Conservation (phyloP, 106 monocot genomes). For the Dendrobium catenatum region DNA sequence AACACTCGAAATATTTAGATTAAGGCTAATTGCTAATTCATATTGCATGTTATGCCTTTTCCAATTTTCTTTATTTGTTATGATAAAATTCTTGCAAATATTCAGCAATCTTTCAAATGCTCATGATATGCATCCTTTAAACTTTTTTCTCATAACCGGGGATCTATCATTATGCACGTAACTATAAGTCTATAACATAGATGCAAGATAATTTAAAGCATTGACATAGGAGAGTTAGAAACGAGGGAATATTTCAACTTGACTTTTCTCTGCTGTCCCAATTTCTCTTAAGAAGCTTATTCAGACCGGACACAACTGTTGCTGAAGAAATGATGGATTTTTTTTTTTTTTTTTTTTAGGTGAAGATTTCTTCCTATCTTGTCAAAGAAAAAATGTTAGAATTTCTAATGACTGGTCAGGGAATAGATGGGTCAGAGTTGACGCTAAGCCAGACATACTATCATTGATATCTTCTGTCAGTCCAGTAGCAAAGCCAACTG, state of each 20-base stretch:
- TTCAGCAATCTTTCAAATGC: too few relatives aligned
- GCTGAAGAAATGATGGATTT: neutral
- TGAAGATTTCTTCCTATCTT: constrained; percentile 52
- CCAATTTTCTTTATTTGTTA: too few relatives aligned
- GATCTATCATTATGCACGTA: neutral
- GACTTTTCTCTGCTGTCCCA: neutral
- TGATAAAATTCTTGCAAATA: too few relatives aligned
- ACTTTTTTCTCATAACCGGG: neutral
- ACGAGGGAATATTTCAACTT: neutral
- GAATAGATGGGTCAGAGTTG: constrained; percentile 55
- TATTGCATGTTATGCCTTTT: too few relatives aligned
- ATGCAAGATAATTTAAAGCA: neutral
- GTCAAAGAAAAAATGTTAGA: constrained; percentile 42
- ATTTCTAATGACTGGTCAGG: constrained; percentile 75
- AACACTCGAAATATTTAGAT: too few relatives aligned
- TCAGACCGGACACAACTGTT: neutral
- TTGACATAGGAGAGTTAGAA: neutral
- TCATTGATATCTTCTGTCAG: constrained; percentile 27
- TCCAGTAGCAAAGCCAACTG: constrained; percentile 24
- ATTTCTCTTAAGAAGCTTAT: neutral
- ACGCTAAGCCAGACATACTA: constrained; percentile 49
- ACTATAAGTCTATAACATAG: neutral
- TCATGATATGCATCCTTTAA: too few relatives aligned
- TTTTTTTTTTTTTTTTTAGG: constrained; percentile 25
- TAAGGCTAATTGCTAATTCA: too few relatives aligned